Evolutionary conservation across 148 eudicot species (phyloP).

Genomic region (Rhododendron ovatum): DNA sequence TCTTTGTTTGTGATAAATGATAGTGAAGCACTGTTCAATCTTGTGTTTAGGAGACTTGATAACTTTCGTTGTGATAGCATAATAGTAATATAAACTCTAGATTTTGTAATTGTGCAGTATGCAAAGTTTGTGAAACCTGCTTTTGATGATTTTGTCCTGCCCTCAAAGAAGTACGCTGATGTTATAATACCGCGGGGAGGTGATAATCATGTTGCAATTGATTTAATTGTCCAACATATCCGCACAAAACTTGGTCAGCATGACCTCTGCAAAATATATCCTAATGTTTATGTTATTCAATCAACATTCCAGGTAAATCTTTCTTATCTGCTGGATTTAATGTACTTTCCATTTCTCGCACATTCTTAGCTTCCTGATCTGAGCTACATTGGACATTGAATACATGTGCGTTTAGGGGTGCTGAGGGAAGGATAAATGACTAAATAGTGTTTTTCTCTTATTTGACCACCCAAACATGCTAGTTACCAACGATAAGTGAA

Average conservation of each 20-base stretch:
- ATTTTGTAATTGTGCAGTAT: conserved; percentile 49
- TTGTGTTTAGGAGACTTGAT: background rate
- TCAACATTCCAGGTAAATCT: conserved; percentile 85
- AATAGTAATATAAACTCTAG: background rate
- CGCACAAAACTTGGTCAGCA: conserved; percentile 93
- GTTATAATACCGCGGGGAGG: conserved; percentile 97
- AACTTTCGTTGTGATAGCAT: background rate
- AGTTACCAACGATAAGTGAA: background rate
- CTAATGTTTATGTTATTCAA: conserved; percentile 83
- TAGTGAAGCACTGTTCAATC: background rate
- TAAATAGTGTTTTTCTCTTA: background rate
- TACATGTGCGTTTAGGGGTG: background rate
- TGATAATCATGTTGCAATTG: conserved; percentile 95
- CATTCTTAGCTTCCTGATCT: background rate
- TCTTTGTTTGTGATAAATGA: background rate
- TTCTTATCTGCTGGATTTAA: background rate
- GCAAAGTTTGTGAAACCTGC: conserved; percentile 99
- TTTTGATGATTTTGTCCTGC: conserved; percentile 91
- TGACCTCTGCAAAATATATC: conserved; percentile 87
- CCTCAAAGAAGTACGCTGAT: conserved; percentile 96
- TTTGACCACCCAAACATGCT: background rate
- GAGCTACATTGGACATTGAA: background rate
- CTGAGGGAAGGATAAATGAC: background rate
- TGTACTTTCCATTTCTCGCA: background rate
- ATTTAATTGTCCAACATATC: conserved; percentile 90